Percentiles rank a stretch among this genome's conserved stretches.
These are phyloP conservation scores for Lachnellula subtilissima DNA, from an alignment of 2,329 filamentous ascomycete genomes.

Conservation along the genomic window DNA sequence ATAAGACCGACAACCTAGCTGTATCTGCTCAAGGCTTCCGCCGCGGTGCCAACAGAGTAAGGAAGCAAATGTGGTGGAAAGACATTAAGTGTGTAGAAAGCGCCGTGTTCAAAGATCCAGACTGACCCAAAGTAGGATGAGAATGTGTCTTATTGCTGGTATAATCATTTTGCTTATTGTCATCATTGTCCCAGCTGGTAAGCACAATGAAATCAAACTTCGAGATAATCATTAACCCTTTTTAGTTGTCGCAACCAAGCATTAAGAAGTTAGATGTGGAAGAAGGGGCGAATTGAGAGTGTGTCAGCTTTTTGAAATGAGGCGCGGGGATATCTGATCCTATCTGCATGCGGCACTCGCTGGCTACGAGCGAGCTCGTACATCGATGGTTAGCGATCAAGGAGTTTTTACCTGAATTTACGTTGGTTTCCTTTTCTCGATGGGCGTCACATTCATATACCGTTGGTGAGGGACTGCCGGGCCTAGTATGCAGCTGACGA, in stretches of 20 bases:
- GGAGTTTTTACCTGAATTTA: conserved; percentile 35
- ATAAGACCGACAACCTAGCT: conserved; percentile 92
- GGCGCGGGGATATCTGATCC: conserved; percentile 29
- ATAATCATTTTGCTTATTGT: conserved; percentile 88
- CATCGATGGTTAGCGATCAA: conserved; percentile 32
- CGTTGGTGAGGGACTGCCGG: conserved; percentile 14
- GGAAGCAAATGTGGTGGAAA: conserved; percentile 98
- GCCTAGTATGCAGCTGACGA: conserved; percentile 7
- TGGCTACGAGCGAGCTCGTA: conserved; percentile 33
- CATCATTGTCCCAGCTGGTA: conserved; percentile 92
- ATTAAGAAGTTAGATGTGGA: conserved; percentile 30
- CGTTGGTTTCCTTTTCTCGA: conserved; percentile 24
- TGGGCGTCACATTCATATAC: conserved; percentile 24
- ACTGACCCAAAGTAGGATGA: conserved; percentile 64
- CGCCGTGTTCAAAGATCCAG: background rate
- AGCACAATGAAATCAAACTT: conserved; percentile 27
- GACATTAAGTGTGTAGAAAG: conserved; percentile 6
- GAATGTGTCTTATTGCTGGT: conserved; percentile 88
- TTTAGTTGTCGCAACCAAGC: conserved; percentile 41
- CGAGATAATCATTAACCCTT: conserved; percentile 22
- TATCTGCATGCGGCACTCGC: conserved; percentile 35
- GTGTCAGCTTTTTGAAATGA: conserved; percentile 18
- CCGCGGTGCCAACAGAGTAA: conserved; percentile 89
- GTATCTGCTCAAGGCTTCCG: conserved; percentile 93
- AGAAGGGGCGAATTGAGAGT: conserved; percentile 2